A percentile compares a stretch with the other conserved stretches of the same genome.
These are phyloP conservation scores for Turnera subulata DNA, from an alignment of 345 rosid genomes.

Conservation along the genomic window DNA sequence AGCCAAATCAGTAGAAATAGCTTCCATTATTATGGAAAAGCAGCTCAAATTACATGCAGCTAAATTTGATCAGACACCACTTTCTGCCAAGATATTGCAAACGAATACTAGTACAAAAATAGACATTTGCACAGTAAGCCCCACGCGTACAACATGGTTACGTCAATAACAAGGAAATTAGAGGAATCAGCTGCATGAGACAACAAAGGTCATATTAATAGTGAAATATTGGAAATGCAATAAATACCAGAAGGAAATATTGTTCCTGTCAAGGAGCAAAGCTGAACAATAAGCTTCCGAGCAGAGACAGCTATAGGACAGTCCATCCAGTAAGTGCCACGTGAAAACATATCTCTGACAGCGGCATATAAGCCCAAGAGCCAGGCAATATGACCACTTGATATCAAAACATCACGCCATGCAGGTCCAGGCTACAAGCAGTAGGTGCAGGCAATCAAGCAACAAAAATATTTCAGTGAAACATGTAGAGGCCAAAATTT, in stretches of 20 bases:
- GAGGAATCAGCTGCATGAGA: too few species aligned
- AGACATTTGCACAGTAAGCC: too few species aligned
- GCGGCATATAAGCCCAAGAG: conserved; percentile 66
- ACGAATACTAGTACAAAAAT: too few species aligned
- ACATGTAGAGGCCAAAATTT: not conserved
- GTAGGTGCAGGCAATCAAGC: conserved; percentile 10
- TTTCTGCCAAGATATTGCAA: too few species aligned
- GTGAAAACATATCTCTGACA: conserved; percentile 70
- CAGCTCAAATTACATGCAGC: too few species aligned
- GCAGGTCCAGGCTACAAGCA: conserved; percentile 91
- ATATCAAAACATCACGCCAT: conserved; percentile 81
- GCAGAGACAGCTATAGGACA: conserved; percentile 93
- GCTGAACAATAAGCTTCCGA: conserved; percentile 86
- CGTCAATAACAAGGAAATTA: too few species aligned
- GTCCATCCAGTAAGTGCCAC: conserved; percentile 77
- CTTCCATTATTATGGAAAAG: too few species aligned
- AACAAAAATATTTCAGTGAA: conserved; percentile 7
- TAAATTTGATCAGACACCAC: too few species aligned
- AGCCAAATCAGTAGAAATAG: not conserved
- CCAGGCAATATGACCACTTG: conserved; percentile 90
- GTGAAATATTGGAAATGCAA: not conserved
- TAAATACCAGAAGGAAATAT: conserved; percentile 73
- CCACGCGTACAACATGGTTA: too few species aligned
- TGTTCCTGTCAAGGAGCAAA: conserved; percentile 81
- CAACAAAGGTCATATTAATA: not conserved